Base-by-base conservation (phyloP, 148 eudicot species). In the Camellia lanceoleosa region DNA sequence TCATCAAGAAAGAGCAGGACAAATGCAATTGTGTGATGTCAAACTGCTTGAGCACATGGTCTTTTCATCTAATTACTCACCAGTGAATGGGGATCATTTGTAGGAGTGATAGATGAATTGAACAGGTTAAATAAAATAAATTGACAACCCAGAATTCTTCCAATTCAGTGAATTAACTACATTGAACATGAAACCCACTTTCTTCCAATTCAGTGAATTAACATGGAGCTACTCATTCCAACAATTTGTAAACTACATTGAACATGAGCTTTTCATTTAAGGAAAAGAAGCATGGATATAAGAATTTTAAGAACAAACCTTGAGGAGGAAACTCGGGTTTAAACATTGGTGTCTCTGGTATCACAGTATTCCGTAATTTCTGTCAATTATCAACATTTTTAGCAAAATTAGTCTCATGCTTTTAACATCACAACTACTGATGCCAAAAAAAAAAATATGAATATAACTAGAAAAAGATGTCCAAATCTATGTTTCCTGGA, bases 321-420 rank as follows among this genome's bases (percentile, higher is more conserved):
- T 91, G 99, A 54, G 97, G 93, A 84, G 97, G 95, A 88, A 84
- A 97, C 86, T 92, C 98, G 3, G 99, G 99, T 77, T 81, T 97
- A 73, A 85, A 91, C 99, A 97, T 94, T 5, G 99, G 99, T 51
- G 79, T 38, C 83, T 97, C 99, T 23, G 99, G 99, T 85, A 94
- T 94, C 80, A 90, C 93, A 73, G 99, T 97, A 77, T 92, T 88
- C 87, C 79, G 89, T 87, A 97, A 82, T 73, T 88, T 66, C 99
- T 97, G 91, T 85, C 64, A 68, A 77, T 70, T 49, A 79, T 2
- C 72, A 61, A 64, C 41, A 78, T 3, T 59, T 16, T 13, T 5
- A 0, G 23, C 30, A 23, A 23, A 74, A 7, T 74, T 59, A 74
- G 65, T 7, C 66, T 38, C 7, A 42, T 59, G 44, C 63, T 38